A percentile compares a stretch with the other conserved stretches of the same genome.
These are phyloP conservation scores for Vicia sativa DNA, from an alignment of 306 rosid genomes.

Conservation along the genomic window DNA sequence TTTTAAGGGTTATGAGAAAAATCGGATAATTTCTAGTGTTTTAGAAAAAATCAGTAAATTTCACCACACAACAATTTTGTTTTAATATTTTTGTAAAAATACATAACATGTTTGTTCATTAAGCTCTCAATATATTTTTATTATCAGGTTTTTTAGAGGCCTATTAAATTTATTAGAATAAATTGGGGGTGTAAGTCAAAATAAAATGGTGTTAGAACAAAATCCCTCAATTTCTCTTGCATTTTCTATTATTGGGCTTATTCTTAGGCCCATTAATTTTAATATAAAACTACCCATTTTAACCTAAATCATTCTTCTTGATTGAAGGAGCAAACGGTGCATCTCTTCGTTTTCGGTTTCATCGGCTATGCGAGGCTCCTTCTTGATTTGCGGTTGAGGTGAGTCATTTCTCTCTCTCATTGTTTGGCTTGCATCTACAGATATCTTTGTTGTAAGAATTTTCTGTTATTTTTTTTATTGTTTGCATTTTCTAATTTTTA, in stretches of 20 bases:
- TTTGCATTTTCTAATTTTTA: background rate
- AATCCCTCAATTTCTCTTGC: no score
- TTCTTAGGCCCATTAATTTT: background rate
- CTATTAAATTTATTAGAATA: no score
- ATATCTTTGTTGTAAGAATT: background rate
- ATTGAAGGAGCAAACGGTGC: background rate
- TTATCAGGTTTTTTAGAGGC: no score
- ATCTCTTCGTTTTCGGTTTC: background rate
- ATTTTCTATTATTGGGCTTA: background rate
- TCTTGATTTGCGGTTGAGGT: background rate
- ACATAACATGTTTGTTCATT: no score
- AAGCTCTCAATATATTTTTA: no score
- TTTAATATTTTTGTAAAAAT: no score
- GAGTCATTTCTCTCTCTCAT: background rate
- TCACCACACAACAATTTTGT: no score
- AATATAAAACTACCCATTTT: background rate
- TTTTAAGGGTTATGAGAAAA: no score
- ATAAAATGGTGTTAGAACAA: no score
- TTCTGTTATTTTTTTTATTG: background rate
- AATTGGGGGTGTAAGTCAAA: no score
- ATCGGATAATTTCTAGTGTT: no score
- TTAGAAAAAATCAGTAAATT: no score
- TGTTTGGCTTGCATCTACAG: background rate
- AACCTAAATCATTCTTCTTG: background rate
- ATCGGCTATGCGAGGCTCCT: background rate